phyloP scores from a whole-genome alignment of 2,329 filamentous ascomycete genomes.

The Epichloe aotearoae region DNA sequence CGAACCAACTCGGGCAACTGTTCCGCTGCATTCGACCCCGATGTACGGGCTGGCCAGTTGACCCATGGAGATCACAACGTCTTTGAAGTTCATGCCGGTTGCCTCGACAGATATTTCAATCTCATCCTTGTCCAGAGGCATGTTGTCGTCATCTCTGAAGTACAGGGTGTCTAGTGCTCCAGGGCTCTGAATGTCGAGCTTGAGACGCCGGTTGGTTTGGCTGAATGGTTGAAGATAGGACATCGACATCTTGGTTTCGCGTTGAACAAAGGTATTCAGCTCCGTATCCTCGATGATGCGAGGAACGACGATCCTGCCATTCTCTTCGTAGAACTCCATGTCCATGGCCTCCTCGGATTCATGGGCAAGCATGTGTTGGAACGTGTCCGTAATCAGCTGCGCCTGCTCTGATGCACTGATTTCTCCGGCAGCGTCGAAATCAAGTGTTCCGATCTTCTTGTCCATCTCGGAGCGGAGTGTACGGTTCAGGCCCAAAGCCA shows the following conservation, averaged over 20 bases:
- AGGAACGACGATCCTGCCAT: conserved; percentile 16
- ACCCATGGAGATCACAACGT: conserved; percentile 30
- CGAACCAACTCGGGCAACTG: conserved; percentile 38
- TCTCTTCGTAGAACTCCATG: conserved; percentile 17
- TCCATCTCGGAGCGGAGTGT: conserved; percentile 33
- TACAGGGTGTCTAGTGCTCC: conserved; percentile 27
- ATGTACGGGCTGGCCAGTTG: conserved; percentile 20
- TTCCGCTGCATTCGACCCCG: conserved; percentile 28
- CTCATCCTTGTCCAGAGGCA: conserved; percentile 20
- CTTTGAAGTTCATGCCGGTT: conserved; percentile 32
- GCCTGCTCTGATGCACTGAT: neutral
- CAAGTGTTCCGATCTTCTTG: conserved; percentile 30
- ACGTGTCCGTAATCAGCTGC: neutral
- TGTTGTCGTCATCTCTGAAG: conserved; percentile 22
- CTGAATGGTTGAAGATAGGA: conserved; percentile 25
- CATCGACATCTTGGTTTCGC: conserved; percentile 11
- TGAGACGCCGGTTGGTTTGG: conserved; percentile 19
- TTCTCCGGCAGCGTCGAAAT: conserved; percentile 24
- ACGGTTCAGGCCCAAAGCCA: conserved; percentile 31
- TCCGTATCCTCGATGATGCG: conserved; percentile 14
- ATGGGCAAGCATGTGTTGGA: neutral
- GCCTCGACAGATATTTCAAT: conserved; percentile 30
- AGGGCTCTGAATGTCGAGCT: conserved; percentile 24
- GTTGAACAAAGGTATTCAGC: conserved; percentile 16
- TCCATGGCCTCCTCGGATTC: conserved; percentile 10